These are phyloP conservation scores for Dioszegia crocea DNA, from an alignment of 768 basidiomycete species.

Conservation along the genomic window DNA sequence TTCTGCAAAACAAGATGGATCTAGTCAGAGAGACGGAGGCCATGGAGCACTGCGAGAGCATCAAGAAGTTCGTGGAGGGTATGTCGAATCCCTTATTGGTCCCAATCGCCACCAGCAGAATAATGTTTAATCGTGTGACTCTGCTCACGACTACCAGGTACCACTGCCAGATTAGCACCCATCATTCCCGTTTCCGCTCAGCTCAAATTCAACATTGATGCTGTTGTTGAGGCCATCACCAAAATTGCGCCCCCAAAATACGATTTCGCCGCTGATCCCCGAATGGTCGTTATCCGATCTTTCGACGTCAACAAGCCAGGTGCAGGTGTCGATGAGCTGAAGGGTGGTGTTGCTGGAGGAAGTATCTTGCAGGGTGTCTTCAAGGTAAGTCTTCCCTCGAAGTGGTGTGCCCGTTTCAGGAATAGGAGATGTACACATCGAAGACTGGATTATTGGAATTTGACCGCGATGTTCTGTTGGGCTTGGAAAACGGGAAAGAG, in stretches of 20 bases:
- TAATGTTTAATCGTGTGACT: too few relatives aligned
- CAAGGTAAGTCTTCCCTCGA: constrained; percentile 49
- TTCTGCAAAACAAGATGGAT: constrained; percentile 98
- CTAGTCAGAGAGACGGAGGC: constrained; percentile 92
- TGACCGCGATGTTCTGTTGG: too few relatives aligned
- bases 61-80: constrained; percentile 93
- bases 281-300: constrained; percentile 95
- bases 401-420: not conserved
- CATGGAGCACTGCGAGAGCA: constrained; percentile 92
- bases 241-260: constrained; percentile 90
- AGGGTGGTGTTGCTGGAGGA: constrained; percentile 97
- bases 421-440: too few relatives aligned
- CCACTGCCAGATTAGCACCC: constrained; percentile 92
- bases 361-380: constrained; percentile 91
- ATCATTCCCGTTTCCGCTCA: constrained; percentile 99
- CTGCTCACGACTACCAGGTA: constrained; percentile 57
- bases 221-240: constrained; percentile 97
- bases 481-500: too few relatives aligned
- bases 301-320: constrained; percentile 99
- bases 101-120: too few relatives aligned
- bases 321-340: constrained; percentile 90
- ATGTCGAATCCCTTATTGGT: constrained; percentile 25
- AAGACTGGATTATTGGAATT: too few relatives aligned
- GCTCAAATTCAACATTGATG: constrained; percentile 98
- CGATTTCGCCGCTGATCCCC: constrained; percentile 85